Percentiles rank a stretch among this genome's conserved stretches.
These are phyloP conservation scores for Diospyros lotus DNA, from an alignment of 148 eudicot genomes.

Conservation along the genomic window DNA sequence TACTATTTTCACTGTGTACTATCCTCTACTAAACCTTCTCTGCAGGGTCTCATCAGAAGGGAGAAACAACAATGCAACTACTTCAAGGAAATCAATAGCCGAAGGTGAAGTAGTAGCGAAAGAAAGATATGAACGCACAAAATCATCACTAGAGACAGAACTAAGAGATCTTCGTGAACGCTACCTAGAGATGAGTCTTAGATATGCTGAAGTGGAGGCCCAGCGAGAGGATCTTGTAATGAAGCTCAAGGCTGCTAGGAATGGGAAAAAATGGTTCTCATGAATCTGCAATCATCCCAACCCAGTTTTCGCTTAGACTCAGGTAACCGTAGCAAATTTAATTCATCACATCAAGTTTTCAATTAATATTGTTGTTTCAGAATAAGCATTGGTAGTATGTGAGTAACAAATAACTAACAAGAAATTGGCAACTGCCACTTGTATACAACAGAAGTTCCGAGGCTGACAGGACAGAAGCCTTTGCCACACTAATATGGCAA, in stretches of 20 bases:
- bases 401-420: not conserved
- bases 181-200: slow-evolving; percentile 79
- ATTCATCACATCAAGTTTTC: not conserved
- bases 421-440: not conserved
- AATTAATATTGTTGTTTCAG: not conserved
- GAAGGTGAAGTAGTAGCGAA: slow-evolving; percentile 32
- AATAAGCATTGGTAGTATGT: not conserved
- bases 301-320: not conserved
- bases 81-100: slow-evolving; percentile 20
- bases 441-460: not conserved
- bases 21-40: not conserved
- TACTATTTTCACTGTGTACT: too few species aligned
- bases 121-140: slow-evolving; percentile 36
- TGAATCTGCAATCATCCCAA: slow-evolving; percentile 14
- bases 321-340: slow-evolving; percentile 4
- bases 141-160: slow-evolving; percentile 58
- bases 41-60: slow-evolving; percentile 47
- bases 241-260: slow-evolving; percentile 58
- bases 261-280: slow-evolving; percentile 63
- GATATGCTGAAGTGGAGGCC: slow-evolving; percentile 88
- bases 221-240: slow-evolving; percentile 88
- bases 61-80: slow-evolving; percentile 24
- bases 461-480: not conserved
- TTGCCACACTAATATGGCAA: not conserved
- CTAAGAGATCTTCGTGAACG: slow-evolving; percentile 73